Base-by-base conservation (phyloP, 345 rosid species). In the Gossypium turneri region DNA sequence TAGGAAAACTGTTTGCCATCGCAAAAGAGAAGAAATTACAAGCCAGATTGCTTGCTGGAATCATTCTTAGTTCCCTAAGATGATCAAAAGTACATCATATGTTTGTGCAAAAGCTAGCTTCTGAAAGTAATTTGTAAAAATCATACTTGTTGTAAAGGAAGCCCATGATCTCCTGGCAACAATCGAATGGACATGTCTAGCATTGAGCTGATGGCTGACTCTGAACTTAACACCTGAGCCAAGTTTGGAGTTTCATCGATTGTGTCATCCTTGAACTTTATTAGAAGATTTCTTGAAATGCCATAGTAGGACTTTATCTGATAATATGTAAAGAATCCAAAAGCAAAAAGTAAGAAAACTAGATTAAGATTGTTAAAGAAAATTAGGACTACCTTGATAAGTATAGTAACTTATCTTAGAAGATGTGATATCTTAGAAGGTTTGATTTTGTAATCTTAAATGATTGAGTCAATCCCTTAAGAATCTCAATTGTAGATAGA, bases 261-360 rank as follows among this genome's bases (percentile, higher is more conserved):
- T 44, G 84, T 27, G 77, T 95, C 99, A 38, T 93, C 98, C 83
- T 87, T 85, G 78, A 95, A 93, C 86, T 89, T 90, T 81, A 95
- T 79, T 78, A 95, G 88, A 79, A 93, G 93, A 74, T 95, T 95
- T 83, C 92, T 91, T 0, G 99, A 95, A 71, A 95, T 82, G 45
- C 99, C 99, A 4, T 93, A 93, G 81, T 95, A 95, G 55, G 98
- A 90, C 84, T 83, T 95, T 79, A 95, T 84, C 99, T 95, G 94
- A 59, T 45, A 75, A 59, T 19, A 44, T 63, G 65, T n/a, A 38
- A 81, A 75, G 62, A 63, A 52, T 64, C 25, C 27, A 56, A 61
- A 3, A 38, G 68, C 57, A 53, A 34, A 34, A 57, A 56, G 34
- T 45, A 78, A 24, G 24, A 63, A 73, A 69, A 15, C 53, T 44